These are phyloP conservation scores for Nothopassalora personata DNA, from an alignment of 2,329 filamentous ascomycete genomes.

Conservation along the genomic window DNA sequence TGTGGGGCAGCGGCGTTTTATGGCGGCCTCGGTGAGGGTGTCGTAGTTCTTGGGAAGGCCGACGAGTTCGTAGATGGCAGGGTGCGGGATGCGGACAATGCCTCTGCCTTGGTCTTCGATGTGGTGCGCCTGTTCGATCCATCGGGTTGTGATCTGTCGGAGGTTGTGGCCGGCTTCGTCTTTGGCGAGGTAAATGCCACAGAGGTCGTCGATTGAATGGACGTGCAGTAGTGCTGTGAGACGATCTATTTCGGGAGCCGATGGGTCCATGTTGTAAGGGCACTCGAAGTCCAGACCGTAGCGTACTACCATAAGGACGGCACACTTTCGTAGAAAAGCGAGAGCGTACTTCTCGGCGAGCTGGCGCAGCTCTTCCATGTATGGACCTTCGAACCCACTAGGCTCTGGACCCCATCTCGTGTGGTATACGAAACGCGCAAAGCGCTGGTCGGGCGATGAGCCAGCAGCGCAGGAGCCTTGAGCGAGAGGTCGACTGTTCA, in stretches of 20 bases:
- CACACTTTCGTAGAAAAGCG: slow-evolving; percentile 80
- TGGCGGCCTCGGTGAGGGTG: slow-evolving; percentile 84
- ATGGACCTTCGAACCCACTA: slow-evolving; percentile 16
- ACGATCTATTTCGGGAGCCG: slow-evolving; percentile 64
- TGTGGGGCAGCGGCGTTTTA: slow-evolving; percentile 74
- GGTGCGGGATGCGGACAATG: slow-evolving; percentile 61
- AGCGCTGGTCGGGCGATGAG: background rate
- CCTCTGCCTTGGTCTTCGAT: slow-evolving; percentile 21
- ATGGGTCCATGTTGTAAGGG: slow-evolving; percentile 41
- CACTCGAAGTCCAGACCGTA: slow-evolving; percentile 81
- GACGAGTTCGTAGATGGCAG: slow-evolving; percentile 87
- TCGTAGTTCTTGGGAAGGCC: slow-evolving; percentile 91
- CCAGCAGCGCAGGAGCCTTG: background rate
- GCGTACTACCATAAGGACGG: slow-evolving; percentile 78
- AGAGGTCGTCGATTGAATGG: slow-evolving; percentile 74
- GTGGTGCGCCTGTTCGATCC: slow-evolving; percentile 59
- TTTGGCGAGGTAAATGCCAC: slow-evolving; percentile 50
- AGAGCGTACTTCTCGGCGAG: slow-evolving; percentile 74
- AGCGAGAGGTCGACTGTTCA: background rate
- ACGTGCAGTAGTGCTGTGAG: slow-evolving; percentile 70
- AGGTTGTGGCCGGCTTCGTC: slow-evolving; percentile 38
- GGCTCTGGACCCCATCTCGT: slow-evolving; percentile 12
- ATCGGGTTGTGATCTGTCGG: slow-evolving; percentile 55
- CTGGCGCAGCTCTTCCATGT: slow-evolving; percentile 22
- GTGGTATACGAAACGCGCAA: background rate